phyloP scores from a whole-genome alignment of 192 early-diverging fungal genomes.

The Entrophospora sp. region DNA sequence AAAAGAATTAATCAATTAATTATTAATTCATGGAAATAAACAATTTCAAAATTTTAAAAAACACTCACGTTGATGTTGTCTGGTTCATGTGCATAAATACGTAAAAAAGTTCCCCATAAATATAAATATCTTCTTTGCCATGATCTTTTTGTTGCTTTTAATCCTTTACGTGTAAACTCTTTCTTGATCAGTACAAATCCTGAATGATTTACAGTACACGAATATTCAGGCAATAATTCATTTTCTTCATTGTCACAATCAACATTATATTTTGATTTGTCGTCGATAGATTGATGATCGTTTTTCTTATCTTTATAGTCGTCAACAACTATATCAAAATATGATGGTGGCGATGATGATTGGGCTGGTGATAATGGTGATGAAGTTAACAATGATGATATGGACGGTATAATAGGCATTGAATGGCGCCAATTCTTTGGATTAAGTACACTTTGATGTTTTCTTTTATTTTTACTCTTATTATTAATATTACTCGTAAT shows the following conservation, averaged over 20 bases:
- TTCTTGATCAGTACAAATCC: conserved; percentile 26
- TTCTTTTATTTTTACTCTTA: no score
- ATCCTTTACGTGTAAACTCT: conserved; percentile 18
- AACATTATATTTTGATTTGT: background rate
- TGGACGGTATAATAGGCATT: background rate
- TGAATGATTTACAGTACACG: conserved; percentile 26
- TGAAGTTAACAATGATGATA: no score
- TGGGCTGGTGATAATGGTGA: no score
- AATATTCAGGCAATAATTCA: conserved; percentile 29
- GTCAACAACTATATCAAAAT: background rate
- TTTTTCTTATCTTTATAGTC: no score
- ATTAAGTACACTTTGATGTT: no score
- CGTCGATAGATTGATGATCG: no score
- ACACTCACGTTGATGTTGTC: background rate
- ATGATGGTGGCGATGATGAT: no score
- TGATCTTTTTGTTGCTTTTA: conserved; percentile 23
- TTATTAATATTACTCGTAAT: no score
- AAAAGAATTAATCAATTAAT: no score
- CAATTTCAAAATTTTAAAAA: background rate
- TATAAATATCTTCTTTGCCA: conserved; percentile 31
- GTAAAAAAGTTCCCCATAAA: conserved; percentile 27
- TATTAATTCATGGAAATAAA: no score
- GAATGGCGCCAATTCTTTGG: conserved; percentile 9
- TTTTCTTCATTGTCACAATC: conserved; percentile 22
- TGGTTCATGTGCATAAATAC: conserved; percentile 21